Percentiles rank a stretch among this genome's conserved stretches.
phyloP scores from a whole-genome alignment of 192 early-diverging fungal species.

The Podila horticola region DNA sequence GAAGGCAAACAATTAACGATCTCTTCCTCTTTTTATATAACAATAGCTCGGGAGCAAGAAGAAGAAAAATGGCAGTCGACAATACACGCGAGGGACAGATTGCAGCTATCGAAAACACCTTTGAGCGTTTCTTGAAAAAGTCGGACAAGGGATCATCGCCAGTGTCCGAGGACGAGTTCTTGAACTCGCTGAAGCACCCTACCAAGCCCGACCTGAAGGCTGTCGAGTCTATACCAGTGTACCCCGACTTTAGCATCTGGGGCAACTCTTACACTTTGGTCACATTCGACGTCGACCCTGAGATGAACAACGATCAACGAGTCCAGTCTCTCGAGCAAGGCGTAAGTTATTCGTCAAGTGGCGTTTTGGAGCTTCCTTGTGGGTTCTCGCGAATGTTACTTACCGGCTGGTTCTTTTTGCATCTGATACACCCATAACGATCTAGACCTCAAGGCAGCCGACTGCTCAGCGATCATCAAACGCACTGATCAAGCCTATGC shows the following conservation, averaged over 20 bases:
- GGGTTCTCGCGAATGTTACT: neutral
- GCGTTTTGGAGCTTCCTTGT: neutral
- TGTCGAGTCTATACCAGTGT: slow-evolving; percentile 60
- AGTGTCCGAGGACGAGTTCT: slow-evolving; percentile 27
- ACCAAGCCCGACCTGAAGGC: slow-evolving; percentile 57
- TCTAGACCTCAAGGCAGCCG: slow-evolving; percentile 27
- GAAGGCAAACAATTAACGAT: neutral
- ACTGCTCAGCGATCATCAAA: slow-evolving; percentile 47
- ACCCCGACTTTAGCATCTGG: slow-evolving; percentile 63
- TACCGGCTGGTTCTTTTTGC: neutral
- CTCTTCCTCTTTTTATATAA: neutral
- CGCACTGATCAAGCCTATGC: slow-evolving; percentile 48
- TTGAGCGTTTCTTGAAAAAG: slow-evolving; percentile 41
- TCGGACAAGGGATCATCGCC: slow-evolving; percentile 8
- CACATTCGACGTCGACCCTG: slow-evolving; percentile 62
- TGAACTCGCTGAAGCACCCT: slow-evolving; percentile 55
- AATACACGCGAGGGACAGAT: slow-evolving; percentile 56
- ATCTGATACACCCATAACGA: no score
- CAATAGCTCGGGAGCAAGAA: slow-evolving; percentile 25
- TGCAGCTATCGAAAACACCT: slow-evolving; percentile 57
- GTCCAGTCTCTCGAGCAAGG: slow-evolving; percentile 24
- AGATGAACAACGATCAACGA: slow-evolving; percentile 42
- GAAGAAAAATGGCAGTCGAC: slow-evolving; percentile 36
- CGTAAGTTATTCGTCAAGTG: slow-evolving; percentile 13
- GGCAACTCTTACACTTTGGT: slow-evolving; percentile 61